Base-by-base conservation (phyloP, 1,139 yeast genomes). In the Sugiyamaella sp. region DNA sequence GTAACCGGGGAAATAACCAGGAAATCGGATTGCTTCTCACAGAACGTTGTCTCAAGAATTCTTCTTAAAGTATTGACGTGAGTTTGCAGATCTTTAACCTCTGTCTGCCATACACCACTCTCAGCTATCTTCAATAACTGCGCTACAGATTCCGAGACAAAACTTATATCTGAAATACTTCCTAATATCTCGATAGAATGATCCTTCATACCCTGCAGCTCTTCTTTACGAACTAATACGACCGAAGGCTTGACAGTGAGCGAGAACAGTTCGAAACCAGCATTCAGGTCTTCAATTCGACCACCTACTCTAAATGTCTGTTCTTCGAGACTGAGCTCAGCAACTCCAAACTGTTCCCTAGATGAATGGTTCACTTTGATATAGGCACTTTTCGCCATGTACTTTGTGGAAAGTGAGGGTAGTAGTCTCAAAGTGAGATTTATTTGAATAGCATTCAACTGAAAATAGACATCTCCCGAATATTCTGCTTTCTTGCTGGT, bases 191-290 rank as follows among this genome's bases (percentile, higher is more conserved):
- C 53, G 21, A 51, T 22, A 6, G 53, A 33, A 12, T 29, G 45
- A n/a, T 51, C 53, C 12, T 39, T 40, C 46, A 51, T 45, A 14
- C 50, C 53, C 10, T 5, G n/a, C 16, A 45, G 48, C 14, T 38
- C 39, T 35, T 49, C 53, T n/a, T 38, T 38, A 16, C 53, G 43
- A 5, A 38, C 12, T 21, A 48, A 16, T 10, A 48, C 29, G 1
- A 40, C 40, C 3, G 46, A 9, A 22, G 21, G 14, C 2, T 24
- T 21, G 6, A 41, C 40, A n/a, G 17, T 38, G 4, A 21, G 25
- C 2, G 45, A 27, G 25, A 46, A 39, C 16, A 46, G 27, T 20
- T 46, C 44, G n/a, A 38, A 19, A 27, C 51, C 46, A 32, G 51
- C 16, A 8, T 41, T 20, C 37, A 37, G 10, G 16, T 37, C 38